phyloP scores from a whole-genome alignment of 192 early-diverging fungal species.

The Coemansia sp. region DNA sequence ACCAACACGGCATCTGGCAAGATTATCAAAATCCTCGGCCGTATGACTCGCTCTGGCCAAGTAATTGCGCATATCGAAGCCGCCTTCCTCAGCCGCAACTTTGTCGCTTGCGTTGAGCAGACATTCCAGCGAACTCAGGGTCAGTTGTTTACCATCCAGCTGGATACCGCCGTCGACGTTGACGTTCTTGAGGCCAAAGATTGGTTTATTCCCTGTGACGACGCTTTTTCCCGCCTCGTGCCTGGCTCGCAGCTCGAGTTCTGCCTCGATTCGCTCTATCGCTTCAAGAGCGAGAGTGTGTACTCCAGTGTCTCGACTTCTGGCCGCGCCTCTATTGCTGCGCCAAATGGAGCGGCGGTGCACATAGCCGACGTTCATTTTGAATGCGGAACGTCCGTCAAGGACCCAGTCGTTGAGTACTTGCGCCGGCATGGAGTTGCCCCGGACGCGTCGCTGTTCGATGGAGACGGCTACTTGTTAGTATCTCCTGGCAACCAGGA shows the following conservation, averaged over 20 bases:
- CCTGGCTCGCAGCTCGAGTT: slow-evolving; percentile 73
- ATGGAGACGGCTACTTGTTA: slow-evolving; percentile 55
- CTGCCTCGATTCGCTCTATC: slow-evolving; percentile 70
- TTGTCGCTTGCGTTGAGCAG: slow-evolving; percentile 59
- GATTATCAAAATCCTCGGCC: slow-evolving; percentile 52
- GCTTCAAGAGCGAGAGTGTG: slow-evolving; percentile 58
- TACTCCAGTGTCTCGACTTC: slow-evolving; percentile 74
- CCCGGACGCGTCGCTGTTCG: slow-evolving; percentile 75
- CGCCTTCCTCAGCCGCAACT: slow-evolving; percentile 78
- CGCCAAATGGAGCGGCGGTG: slow-evolving; percentile 63
- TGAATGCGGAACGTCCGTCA: slow-evolving; percentile 62
- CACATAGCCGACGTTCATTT: slow-evolving; percentile 81
- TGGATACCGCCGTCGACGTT: slow-evolving; percentile 70
- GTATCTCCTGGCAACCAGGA: background rate
- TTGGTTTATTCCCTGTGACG: slow-evolving; percentile 68
- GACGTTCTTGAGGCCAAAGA: slow-evolving; percentile 78
- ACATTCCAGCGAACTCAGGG: slow-evolving; percentile 73
- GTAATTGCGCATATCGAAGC: slow-evolving; percentile 72
- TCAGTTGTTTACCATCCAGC: slow-evolving; percentile 66
- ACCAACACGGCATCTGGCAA: slow-evolving; percentile 84
- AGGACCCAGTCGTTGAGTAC: slow-evolving; percentile 83
- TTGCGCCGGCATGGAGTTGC: slow-evolving; percentile 71
- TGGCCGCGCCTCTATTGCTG: slow-evolving; percentile 62
- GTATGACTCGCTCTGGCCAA: slow-evolving; percentile 47
- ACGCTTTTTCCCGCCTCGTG: slow-evolving; percentile 26